phyloP scores from a whole-genome alignment of 805 yeast species.

The Ogataea henricii region DNA sequence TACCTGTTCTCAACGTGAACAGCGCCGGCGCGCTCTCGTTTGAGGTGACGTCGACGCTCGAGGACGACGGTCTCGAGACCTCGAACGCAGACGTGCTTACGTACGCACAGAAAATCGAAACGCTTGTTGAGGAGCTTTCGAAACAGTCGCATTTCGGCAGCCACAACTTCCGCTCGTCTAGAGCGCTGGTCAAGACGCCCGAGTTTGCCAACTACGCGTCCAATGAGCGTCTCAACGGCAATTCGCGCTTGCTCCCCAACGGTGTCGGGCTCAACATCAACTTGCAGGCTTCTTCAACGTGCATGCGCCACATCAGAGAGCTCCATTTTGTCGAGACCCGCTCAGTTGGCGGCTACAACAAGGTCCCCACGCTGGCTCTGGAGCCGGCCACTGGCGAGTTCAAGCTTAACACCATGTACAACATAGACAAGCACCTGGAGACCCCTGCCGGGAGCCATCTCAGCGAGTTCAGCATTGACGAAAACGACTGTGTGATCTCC shows the following conservation, averaged over 20 bases:
- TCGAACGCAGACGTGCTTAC: constrained; percentile 11
- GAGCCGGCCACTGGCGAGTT: constrained; percentile 12
- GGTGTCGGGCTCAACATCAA: constrained; percentile 52
- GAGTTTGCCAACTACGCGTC: constrained; percentile 8
- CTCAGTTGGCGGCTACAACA: constrained; percentile 41
- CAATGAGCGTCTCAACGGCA: constrained; percentile 15
- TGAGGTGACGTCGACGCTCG: constrained; percentile 7
- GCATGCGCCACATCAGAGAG: constrained; percentile 38
- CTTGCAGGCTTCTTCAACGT: constrained; percentile 34
- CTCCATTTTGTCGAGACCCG: constrained; percentile 45
- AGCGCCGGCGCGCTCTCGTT: constrained; percentile 9
- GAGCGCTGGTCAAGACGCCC: constrained; percentile 11
- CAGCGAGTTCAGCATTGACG: constrained; percentile 23
- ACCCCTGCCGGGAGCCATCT: constrained; percentile 10
- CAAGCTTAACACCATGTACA: constrained; percentile 16
- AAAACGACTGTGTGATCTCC: constrained; percentile 22
- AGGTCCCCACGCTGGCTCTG: constrained; percentile 19
- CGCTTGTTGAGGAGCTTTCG: constrained; percentile 14
- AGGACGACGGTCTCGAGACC: constrained; percentile 17
- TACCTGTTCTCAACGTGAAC: constrained; percentile 27
- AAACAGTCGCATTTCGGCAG: constrained; percentile 8
- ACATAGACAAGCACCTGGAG: constrained; percentile 19
- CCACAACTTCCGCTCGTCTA: constrained; percentile 27
- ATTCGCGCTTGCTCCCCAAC: constrained; percentile 43
- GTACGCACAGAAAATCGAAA: constrained; percentile 17